These are phyloP conservation scores for Claviceps digitariae DNA, from an alignment of 2,329 filamentous ascomycete species.

Conservation along the genomic window DNA sequence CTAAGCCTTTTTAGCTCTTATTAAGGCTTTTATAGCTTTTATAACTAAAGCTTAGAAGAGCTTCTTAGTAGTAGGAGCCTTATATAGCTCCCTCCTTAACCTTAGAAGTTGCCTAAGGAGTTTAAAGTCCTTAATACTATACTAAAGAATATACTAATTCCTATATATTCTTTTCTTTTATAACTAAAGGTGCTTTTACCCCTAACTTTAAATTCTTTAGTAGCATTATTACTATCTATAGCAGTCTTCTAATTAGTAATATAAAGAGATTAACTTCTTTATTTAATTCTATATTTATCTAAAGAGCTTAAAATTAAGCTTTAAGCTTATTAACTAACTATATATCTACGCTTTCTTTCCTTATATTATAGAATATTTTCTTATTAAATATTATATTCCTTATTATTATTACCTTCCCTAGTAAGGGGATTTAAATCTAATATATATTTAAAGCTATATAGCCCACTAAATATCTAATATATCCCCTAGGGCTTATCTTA, in stretches of 20 bases:
- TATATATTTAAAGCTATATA: background rate
- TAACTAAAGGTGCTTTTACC: background rate
- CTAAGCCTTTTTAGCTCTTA: too few relatives aligned
- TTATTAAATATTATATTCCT: background rate
- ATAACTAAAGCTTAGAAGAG: too few relatives aligned
- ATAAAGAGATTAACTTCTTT: background rate
- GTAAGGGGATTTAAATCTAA: background rate
- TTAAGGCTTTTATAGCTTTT: too few relatives aligned
- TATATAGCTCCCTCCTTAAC: too few relatives aligned
- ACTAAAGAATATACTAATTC: background rate
- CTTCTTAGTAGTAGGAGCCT: too few relatives aligned
- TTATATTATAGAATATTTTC: background rate
- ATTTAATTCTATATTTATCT: background rate
- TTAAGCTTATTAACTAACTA: background rate
- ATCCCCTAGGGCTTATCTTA: background rate
- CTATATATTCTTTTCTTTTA: background rate
- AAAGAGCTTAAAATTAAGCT: background rate
- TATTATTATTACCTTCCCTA: background rate
- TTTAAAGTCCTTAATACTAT: background rate
- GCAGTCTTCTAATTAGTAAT: background rate
- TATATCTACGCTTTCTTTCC: background rate
- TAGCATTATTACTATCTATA: background rate
- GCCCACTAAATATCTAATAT: background rate
- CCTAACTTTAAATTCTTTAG: background rate
- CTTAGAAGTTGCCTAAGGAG: background rate